Base-by-base conservation (phyloP, 148 eudicot species). In the Cornus florida region DNA sequence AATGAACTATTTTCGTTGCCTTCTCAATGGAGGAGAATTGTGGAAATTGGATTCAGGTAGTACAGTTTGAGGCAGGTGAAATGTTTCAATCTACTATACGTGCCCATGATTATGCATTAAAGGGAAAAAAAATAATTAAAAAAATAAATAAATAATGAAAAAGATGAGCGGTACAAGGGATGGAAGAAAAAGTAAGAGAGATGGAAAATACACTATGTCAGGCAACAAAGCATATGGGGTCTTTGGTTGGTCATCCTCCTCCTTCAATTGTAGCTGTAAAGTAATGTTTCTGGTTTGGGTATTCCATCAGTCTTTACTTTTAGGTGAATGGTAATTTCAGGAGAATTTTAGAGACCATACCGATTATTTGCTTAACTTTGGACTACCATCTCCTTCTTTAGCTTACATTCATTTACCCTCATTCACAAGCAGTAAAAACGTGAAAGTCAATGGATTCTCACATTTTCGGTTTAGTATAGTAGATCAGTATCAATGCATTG, bases 161-260 rank as follows among this genome's bases (percentile, higher is more conserved):
- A 68, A 77, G 65, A 48, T 10, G 32, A 68, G 20, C 3, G 11
- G 72, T 77, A 43, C 79, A 77, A 50, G 65, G 72, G 65, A 77
- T 68, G 79, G 79, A 50, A 77, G 72, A 22, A 77, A 50, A 77
- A 77, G 79, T 67, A 28, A 32, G 65, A 68, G 71, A n/a, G 22
- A 46, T 11, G 32, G 24, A 67, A 23, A 24, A 75, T 67, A 65
- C 22, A 23, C 32, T 3, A 41, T 43, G 71, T 76, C 38, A 72
- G 71, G 64, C 24, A 31, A 10, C 79, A 76, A 22, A 46, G 79
- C 79, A 43, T 76, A 76, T 67, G 65, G 72, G 14, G 38, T 67
- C 72, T 46, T 53, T 9, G 22, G 43, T 46, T 67, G 65, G 72
- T 48, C 31, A 76, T 19, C 69, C 38, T 76, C 19, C 39, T 24